These are phyloP conservation scores for Nannizzia gypsea DNA, from an alignment of 2,329 filamentous ascomycete species.

Conservation along the genomic window DNA sequence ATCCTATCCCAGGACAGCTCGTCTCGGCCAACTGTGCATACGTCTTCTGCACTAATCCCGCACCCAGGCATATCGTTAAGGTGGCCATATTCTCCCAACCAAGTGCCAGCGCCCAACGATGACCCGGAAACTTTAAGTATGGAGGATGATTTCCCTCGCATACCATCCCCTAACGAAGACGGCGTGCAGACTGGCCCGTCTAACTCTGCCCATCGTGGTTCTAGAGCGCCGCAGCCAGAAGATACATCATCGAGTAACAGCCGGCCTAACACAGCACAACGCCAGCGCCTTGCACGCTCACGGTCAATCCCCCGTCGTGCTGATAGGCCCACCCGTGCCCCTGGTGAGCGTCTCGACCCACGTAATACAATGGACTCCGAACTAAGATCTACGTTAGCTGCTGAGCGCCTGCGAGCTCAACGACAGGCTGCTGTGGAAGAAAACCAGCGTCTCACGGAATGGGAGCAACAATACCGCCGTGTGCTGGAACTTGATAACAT, in stretches of 20 bases:
- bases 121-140: neutral
- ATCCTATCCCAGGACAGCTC: constrained; percentile 28
- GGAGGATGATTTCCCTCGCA: constrained; percentile 16
- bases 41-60: constrained; percentile 17
- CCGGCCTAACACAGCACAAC: constrained; percentile 12
- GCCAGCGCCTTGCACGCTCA: constrained; percentile 22
- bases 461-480: constrained; percentile 25
- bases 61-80: constrained; percentile 27
- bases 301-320: constrained; percentile 26
- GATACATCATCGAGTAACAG: neutral
- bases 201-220: neutral
- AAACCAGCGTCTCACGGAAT: constrained; percentile 21
- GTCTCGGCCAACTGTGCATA: constrained; percentile 8
- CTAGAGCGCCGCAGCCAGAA: neutral
- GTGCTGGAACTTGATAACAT: constrained; percentile 25
- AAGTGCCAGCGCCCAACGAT: constrained; percentile 18
- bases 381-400: constrained; percentile 28
- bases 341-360: constrained; percentile 20
- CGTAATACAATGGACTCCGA: constrained; percentile 20
- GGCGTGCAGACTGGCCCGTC: constrained; percentile 4
- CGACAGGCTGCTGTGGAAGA: constrained; percentile 27
- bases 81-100: constrained; percentile 32
- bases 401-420: constrained; percentile 30
- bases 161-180: constrained; percentile 10
- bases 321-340: constrained; percentile 19